Base-by-base conservation (phyloP, 202 grass and related monocot species). In the Hordeum pubiflorum region DNA sequence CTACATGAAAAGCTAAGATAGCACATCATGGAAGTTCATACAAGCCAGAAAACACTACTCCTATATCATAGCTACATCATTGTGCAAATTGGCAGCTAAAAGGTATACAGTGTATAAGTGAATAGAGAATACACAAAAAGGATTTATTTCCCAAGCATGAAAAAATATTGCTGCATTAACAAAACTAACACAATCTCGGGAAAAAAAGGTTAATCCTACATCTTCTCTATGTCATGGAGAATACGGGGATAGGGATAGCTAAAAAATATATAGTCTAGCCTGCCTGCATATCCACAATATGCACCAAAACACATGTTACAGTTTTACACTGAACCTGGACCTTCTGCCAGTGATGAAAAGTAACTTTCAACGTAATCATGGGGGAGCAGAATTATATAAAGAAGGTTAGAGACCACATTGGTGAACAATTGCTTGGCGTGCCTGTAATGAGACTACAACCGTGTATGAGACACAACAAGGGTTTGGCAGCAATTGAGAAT, bases 171-270 rank as follows among this genome's bases (percentile, higher is more conserved):
- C 5, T 56, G 9, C 33, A 64, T 36, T 74, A 77, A 70, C 10
- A 13, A 50, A 18, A 34, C 10, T 31, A 55, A 77, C 2, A 54
- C 50, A 54, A 54, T 54, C 50, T 54, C 14, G 4, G 44, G 2
- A n/a, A n/a, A 52, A 39, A 40, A 38, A 38, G 17, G 6, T 58
- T 46, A 57, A 24, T 65, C 22, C 34, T 34, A 32, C 13, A 77
- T 72, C 57, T 82, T 41, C 64, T 87, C 38, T 41, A 48, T 32
- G 31, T 65, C 37, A 66, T 61, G 55, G 31, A 72, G 38, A 81
- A 66, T 75, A 61, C 29, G 29, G 61, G 60, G 26, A 83, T 12
- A 74, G 36, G 20, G 10, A 37, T 39, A 67, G 18, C 34, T 56
- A 75, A 33, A 68, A 5, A 58, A 33, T 41, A 75, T 55, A 20